Evolutionary conservation across 2,329 filamentous ascomycete species (phyloP).

Genomic region (Colletotrichum neosansevieriae): DNA sequence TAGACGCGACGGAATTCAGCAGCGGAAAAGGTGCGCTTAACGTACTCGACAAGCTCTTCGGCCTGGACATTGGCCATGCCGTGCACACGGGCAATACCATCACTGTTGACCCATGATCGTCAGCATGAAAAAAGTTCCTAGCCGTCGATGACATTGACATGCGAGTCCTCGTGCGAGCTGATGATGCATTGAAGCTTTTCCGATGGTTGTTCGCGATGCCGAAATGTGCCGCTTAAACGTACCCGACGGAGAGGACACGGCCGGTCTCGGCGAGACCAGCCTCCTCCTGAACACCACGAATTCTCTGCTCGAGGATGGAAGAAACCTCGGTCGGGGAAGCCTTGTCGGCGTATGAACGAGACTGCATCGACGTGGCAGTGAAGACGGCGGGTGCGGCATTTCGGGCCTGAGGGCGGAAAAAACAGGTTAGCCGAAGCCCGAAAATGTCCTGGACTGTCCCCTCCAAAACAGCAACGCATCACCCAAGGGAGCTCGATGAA

Average conservation of each 20-base stretch:
- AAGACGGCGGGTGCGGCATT: constrained; percentile 83
- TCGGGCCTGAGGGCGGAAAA: constrained; percentile 77
- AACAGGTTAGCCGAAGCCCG: constrained; percentile 67
- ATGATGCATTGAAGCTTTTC: constrained; percentile 36
- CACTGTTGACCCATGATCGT: constrained; percentile 68
- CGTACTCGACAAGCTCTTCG: constrained; percentile 99
- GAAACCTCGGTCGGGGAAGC: constrained; percentile 97
- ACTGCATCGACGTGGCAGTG: constrained; percentile 77
- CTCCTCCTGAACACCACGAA: constrained; percentile 98
- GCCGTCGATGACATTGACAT: constrained; percentile 34
- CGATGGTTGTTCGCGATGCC: constrained; percentile 35
- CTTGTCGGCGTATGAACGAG: constrained; percentile 94
- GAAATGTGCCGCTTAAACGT: constrained; percentile 62
- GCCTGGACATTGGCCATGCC: constrained; percentile 99
- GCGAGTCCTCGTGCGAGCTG: constrained; percentile 34
- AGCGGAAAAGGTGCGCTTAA: constrained; percentile 48
- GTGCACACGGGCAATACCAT: constrained; percentile 99
- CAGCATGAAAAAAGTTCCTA: constrained; percentile 33
- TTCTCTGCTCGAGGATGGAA: constrained; percentile 99
- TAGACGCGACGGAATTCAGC: constrained; percentile 30
- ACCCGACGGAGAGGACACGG: constrained; percentile 98
- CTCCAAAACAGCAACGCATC: constrained; percentile 45
- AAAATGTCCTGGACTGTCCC: constrained; percentile 49
- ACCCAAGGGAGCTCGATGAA: constrained; percentile 51
- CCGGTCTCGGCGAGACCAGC: constrained; percentile 96